Evolutionary conservation across 139 green algal species (phyloP).

Genomic region (Monoraphidium neglectum): DNA sequence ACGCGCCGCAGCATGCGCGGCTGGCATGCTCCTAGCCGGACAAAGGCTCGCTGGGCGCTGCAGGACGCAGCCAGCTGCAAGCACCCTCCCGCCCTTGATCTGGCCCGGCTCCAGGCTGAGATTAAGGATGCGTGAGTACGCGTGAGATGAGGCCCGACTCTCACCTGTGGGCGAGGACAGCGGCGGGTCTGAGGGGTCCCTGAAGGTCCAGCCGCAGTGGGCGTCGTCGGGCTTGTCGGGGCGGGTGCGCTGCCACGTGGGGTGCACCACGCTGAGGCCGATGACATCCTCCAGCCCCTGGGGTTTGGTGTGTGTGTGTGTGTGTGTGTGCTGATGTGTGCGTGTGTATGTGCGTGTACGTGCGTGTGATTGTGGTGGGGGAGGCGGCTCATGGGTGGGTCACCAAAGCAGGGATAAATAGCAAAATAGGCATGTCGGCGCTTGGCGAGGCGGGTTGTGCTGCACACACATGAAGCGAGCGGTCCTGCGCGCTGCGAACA

Average conservation of each 20-base stretch:
- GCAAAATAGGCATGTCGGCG: neutral
- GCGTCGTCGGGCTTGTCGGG: conserved; percentile 76
- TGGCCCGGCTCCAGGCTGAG: neutral
- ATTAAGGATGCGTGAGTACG: neutral
- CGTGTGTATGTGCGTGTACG: neutral
- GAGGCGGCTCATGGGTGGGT: neutral
- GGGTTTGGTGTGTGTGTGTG: neutral
- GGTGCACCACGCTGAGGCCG: conserved; percentile 83
- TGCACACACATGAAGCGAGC: neutral
- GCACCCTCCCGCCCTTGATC: neutral
- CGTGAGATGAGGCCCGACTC: neutral
- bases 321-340: conserved; percentile 2
- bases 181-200: conserved; percentile 54
- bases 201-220: conserved; percentile 91
- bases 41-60: neutral
- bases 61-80: neutral
- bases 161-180: conserved; percentile 42
- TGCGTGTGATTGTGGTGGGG: neutral
- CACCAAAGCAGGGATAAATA: neutral
- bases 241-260: conserved; percentile 83
- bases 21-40: neutral
- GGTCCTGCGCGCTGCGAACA: neutral
- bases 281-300: conserved; percentile 84
- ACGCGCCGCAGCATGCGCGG: neutral
- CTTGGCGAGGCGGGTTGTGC: neutral